Percentiles rank a stretch among this genome's conserved stretches.
phyloP scores from a whole-genome alignment of 441 rosid genomes.

The Populus trichocarpa region DNA sequence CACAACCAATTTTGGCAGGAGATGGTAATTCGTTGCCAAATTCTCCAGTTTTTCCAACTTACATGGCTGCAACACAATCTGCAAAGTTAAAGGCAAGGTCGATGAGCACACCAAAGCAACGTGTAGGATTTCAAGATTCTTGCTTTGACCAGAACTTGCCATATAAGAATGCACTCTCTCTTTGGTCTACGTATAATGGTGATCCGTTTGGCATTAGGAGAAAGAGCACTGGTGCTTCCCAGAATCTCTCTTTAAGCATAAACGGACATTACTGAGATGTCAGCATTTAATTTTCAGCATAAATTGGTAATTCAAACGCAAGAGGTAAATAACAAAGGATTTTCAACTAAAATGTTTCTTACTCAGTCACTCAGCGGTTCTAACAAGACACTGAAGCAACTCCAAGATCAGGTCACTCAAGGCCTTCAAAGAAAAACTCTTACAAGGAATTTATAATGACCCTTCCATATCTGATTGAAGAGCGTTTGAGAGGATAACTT shows the following conservation, averaged over 20 bases:
- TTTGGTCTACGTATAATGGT: constrained; percentile 51
- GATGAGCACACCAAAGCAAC: constrained; percentile 54
- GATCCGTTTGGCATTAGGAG: constrained; percentile 27
- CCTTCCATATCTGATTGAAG: not conserved
- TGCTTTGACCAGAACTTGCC: constrained; percentile 31
- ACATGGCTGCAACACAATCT: constrained; percentile 67
- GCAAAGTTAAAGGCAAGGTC: constrained; percentile 76
- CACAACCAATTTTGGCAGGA: constrained; percentile 27
- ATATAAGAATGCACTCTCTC: constrained; percentile 29
- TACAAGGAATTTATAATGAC: not conserved
- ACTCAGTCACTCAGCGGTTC: not conserved
- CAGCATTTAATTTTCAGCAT: not conserved
- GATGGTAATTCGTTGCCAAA: constrained; percentile 38
- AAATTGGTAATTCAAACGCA: not conserved
- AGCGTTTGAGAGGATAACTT: not conserved
- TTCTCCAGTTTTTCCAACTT: constrained; percentile 54
- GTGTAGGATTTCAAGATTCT: constrained; percentile 33
- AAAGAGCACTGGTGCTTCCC: constrained; percentile 23
- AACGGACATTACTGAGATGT: constrained; percentile 17
- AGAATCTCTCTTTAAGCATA: constrained; percentile 24
- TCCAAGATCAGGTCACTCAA: not conserved
- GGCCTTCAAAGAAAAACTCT: not conserved
- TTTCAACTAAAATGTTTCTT: too few species aligned
- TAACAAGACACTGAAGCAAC: not conserved
- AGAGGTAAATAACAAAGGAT: not conserved